Percentiles rank a stretch among this genome's conserved stretches.
phyloP scores from a whole-genome alignment of 257 asterid species.

The Thymus mandschuricus region DNA sequence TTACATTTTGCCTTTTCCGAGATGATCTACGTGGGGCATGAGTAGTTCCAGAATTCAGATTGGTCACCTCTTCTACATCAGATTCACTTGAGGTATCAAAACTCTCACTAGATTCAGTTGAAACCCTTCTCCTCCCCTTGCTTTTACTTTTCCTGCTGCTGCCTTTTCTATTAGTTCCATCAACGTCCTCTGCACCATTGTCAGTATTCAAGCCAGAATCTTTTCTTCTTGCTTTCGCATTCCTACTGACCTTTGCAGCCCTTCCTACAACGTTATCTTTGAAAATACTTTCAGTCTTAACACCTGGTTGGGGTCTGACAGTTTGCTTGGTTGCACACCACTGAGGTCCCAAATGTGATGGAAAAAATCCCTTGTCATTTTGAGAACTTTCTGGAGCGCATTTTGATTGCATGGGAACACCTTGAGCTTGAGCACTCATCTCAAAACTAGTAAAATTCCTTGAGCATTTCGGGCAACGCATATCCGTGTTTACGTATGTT shows the following conservation, averaged over 20 bases:
- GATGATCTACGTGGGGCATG: slow-evolving; percentile 56
- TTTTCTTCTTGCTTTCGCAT: slow-evolving; percentile 32
- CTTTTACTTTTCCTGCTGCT: slow-evolving; percentile 36
- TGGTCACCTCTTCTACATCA: slow-evolving; percentile 45
- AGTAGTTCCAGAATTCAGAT: slow-evolving; percentile 41
- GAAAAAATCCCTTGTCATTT: slow-evolving; percentile 35
- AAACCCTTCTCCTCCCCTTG: slow-evolving; percentile 53
- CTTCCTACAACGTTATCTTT: slow-evolving; percentile 32
- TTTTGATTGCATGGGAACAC: slow-evolving; percentile 35
- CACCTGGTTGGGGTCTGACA: slow-evolving; percentile 39
- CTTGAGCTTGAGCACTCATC: slow-evolving; percentile 48
- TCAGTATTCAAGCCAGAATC: slow-evolving; percentile 17
- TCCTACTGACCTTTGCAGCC: slow-evolving; percentile 36
- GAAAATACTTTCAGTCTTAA: slow-evolving; percentile 34
- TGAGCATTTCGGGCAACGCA: slow-evolving; percentile 58
- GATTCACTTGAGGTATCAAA: slow-evolving; percentile 50
- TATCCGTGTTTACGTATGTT: slow-evolving; percentile 31
- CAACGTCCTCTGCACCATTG: slow-evolving; percentile 36
- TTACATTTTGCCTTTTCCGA: slow-evolving; percentile 59
- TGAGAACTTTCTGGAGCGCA: slow-evolving; percentile 43
- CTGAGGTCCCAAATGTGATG: slow-evolving; percentile 37
- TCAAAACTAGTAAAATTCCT: slow-evolving; percentile 47
- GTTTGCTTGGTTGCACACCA: slow-evolving; percentile 34
- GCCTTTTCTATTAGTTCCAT: slow-evolving; percentile 28
- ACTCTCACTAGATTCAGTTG: slow-evolving; percentile 59